Evolutionary conservation across 331 rosid species (phyloP), one percentile per base, ranked within the genome.

Genomic region (Quercus lobata): DNA sequence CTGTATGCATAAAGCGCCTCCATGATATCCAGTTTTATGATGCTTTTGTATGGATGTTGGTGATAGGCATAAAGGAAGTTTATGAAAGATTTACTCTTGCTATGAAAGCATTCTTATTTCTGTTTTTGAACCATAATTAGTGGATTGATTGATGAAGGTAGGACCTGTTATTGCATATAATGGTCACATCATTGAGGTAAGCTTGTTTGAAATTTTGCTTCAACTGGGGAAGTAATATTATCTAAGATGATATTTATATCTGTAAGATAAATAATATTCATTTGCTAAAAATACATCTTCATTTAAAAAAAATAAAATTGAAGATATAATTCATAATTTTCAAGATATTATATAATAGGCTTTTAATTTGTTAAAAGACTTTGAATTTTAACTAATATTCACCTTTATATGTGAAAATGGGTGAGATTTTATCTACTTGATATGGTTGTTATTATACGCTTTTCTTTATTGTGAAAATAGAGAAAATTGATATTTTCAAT

Each of bases 1-100:
- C 85, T 79, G 12, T 78, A 79, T 61, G 21, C 62, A 62, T 57
- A 55, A 68, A 57, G 80, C 78, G 53, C 18, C 73, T 81, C 70
- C 63, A 56, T 78, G 56, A 68, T 19, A 35, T 12, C 4, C 35
- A 35, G 37, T 34, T 34, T 68, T 15, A 19, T 68, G 25, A 68
- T 68, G 52, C 17, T 24, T 34, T 68, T 68, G 49, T 35, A 77
- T 52, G 80, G 72, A 76, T 79, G 83, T 74, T 46, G 79, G 78
- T 55, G 29, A 63, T 73, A 80, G 80, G 24, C 41, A 46, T 49
- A 17, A 49, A 71, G 25, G 49, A 66, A 63, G 69, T 63, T 63
- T 63, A 29, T 25, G 8, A 15, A 63, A 29, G 69, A 63, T 49
- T 49, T 49, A 14, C 54, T 49, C 17, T 49, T 2, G n/a, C 5